Evolutionary conservation across 306 rosid species (phyloP).

Genomic region (Quillaja saponaria): DNA sequence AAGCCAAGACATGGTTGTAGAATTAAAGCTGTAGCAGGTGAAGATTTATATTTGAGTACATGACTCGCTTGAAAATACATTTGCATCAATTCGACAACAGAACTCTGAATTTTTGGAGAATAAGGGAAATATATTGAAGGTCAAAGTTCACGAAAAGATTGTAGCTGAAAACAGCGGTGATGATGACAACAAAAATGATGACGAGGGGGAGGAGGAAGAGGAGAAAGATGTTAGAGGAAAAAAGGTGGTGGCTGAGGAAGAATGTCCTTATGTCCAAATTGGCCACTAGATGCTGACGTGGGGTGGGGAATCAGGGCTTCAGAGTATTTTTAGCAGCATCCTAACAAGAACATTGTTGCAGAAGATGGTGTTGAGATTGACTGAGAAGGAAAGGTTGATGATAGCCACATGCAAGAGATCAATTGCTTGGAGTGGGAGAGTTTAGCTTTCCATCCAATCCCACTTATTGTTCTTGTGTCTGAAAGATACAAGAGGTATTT

Average conservation of each 20-base stretch:
- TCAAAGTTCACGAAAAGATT: constrained; percentile 28
- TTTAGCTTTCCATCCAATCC: constrained; percentile 94
- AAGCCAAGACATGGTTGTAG: constrained; percentile 79
- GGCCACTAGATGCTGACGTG: constrained; percentile 93
- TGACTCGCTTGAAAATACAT: constrained; percentile 55
- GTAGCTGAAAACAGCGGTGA: constrained; percentile 21
- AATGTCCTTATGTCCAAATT: constrained; percentile 65
- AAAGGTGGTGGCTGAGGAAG: constrained; percentile 76
- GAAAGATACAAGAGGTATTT: constrained; percentile 79
- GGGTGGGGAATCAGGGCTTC: constrained; percentile 95
- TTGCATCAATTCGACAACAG: constrained; percentile 60
- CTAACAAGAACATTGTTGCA: constrained; percentile 71
- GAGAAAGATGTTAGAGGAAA: constrained; percentile 35
- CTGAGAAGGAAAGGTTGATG: constrained; percentile 96
- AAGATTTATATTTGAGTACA: constrained; percentile 71
- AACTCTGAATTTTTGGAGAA: constrained; percentile 47
- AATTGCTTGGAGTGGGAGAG: constrained; percentile 95
- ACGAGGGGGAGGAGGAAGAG: constrained; percentile 23
- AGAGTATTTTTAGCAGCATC: constrained; percentile 86
- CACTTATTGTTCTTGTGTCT: constrained; percentile 82
- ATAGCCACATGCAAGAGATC: constrained; percentile 89
- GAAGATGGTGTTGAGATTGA: constrained; percentile 81
- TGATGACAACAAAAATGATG: constrained; percentile 6
- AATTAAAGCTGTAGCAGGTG: constrained; percentile 78
- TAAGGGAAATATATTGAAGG: constrained; percentile 55